Base-by-base conservation (phyloP, 1,139 yeast species). In the Yamadazyma dendronema region DNA sequence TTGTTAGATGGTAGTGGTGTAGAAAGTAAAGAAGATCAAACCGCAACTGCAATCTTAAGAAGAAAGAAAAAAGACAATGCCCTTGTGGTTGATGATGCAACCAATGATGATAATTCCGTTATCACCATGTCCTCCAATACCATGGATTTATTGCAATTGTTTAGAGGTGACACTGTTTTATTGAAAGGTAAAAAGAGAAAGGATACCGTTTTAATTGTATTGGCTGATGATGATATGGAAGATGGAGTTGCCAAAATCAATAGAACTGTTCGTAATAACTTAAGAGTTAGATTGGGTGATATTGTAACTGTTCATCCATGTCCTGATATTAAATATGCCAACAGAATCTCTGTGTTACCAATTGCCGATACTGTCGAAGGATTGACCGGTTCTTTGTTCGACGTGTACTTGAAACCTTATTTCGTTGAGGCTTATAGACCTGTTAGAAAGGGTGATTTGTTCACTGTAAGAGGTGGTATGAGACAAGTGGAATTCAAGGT, bases 371-470 rank as follows among this genome's bases (percentile, higher is more conserved):
- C 98, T 37, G 92, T 92, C 50, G 99, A 92, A 69, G 99, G 99
- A 46, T 76, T 92, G 47, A 92, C 97, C 22, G 98, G 99, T 43
- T 88, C 96, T n/a, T 74, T 92, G 53, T 92, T 92, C 54, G 99
- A 92, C 56, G 96, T 92, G 30, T 92, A 84, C 71, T 78, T 92
- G 64, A 92, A 92, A 71, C 99, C 99, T 34, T 92, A 92, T 71
- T 92, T 94, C 61, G 97, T 92, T 39, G 99, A 92, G 68, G 97
- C 98, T 40, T 92, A 92, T 69, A 82, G 99, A 66, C 99, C 99
- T 2, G 97, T 94, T 34, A 83, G 97, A 65, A 92, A 90, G 62
- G 97, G 97, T 48, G 99, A 92, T 59, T 84, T 87, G 53, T 92
- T 92, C 68, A 82, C 94, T 30, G 97, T 89, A 24, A 81, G 98